phyloP scores from a whole-genome alignment of 23 red algal genomes.

The Gracilariopsis chorda region DNA sequence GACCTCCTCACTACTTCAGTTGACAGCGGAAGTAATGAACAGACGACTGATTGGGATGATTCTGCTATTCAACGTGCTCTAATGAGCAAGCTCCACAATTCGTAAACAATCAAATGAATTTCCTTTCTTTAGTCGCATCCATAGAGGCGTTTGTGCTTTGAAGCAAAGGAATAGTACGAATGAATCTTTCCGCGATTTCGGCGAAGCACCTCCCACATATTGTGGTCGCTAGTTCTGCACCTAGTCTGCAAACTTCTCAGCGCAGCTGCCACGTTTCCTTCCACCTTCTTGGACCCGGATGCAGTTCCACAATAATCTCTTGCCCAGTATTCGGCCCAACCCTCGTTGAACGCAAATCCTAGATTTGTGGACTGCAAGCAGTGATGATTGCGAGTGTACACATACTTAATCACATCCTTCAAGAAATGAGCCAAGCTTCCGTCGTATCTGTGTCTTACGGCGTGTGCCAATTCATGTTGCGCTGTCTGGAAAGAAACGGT shows the following conservation, averaged over 20 bases:
- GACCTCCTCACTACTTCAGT: too few species aligned
- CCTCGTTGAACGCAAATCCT: slow-evolving; percentile 22
- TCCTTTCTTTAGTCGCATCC: too few species aligned
- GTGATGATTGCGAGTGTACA: slow-evolving; percentile 7
- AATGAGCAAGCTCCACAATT: too few species aligned
- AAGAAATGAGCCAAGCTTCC: neutral
- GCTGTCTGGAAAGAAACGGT: neutral
- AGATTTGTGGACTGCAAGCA: neutral
- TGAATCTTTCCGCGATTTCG: neutral
- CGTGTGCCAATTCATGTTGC: slow-evolving; percentile 18
- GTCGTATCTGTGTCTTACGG: slow-evolving; percentile 15
- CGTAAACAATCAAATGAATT: too few species aligned
- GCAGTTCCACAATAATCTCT: neutral
- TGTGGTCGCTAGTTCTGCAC: neutral
- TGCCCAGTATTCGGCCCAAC: slow-evolving; percentile 32
- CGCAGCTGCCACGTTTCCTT: slow-evolving; percentile 10
- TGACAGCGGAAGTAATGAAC: too few species aligned
- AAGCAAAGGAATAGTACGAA: neutral
- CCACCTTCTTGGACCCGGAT: neutral
- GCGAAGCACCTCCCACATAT: slow-evolving; percentile 36
- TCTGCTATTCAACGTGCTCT: too few species aligned
- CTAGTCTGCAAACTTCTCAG: neutral
- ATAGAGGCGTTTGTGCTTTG: too few species aligned
- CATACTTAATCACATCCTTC: slow-evolving; percentile 4
- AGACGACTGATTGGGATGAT: too few species aligned